Evolutionary conservation across 108 stramenopile species (phyloP).

Genomic region (Skeletonema potamos): DNA sequence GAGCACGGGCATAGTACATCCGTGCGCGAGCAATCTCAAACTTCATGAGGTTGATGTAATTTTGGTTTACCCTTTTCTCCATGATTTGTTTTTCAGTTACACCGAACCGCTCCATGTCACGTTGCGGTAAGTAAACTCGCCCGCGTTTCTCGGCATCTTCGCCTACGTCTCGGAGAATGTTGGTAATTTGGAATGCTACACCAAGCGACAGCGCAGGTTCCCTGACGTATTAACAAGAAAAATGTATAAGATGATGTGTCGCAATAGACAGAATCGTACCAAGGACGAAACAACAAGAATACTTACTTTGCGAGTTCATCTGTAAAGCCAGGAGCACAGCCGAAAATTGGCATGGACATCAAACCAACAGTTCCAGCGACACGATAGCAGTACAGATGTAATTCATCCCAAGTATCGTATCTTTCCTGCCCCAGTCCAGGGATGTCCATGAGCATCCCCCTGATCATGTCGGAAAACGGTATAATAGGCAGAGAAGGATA

Average conservation of each 20-base stretch:
- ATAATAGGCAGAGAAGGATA: slow-evolving; percentile 88
- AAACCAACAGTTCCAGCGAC: slow-evolving; percentile 97
- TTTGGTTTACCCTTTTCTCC: slow-evolving; percentile 83
- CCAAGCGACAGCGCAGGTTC: slow-evolving; percentile 94
- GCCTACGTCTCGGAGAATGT: slow-evolving; percentile 97
- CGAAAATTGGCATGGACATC: slow-evolving; percentile 96
- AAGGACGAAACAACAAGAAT: neutral
- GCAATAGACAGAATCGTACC: neutral
- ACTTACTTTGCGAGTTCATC: slow-evolving; percentile 87
- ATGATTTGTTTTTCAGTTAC: slow-evolving; percentile 93
- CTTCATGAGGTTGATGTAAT: slow-evolving; percentile 92
- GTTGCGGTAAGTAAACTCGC: slow-evolving; percentile 90
- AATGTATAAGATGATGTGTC: slow-evolving; percentile 1
- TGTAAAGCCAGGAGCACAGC: slow-evolving; percentile 77
- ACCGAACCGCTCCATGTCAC: slow-evolving; percentile 90
- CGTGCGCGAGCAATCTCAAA: slow-evolving; percentile 92
- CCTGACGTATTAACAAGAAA: slow-evolving; percentile 26
- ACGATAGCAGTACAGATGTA: slow-evolving; percentile 96
- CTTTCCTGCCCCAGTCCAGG: slow-evolving; percentile 91
- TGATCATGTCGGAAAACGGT: slow-evolving; percentile 95
- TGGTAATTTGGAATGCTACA: slow-evolving; percentile 98
- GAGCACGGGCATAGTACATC: slow-evolving; percentile 93
- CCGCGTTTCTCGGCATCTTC: slow-evolving; percentile 93
- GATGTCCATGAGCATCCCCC: slow-evolving; percentile 97
- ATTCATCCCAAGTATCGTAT: slow-evolving; percentile 92